A percentile compares a stretch with the other conserved stretches of the same genome.
Conservation (phyloP, 208 protist species). For the Phytomonas sp. region DNA sequence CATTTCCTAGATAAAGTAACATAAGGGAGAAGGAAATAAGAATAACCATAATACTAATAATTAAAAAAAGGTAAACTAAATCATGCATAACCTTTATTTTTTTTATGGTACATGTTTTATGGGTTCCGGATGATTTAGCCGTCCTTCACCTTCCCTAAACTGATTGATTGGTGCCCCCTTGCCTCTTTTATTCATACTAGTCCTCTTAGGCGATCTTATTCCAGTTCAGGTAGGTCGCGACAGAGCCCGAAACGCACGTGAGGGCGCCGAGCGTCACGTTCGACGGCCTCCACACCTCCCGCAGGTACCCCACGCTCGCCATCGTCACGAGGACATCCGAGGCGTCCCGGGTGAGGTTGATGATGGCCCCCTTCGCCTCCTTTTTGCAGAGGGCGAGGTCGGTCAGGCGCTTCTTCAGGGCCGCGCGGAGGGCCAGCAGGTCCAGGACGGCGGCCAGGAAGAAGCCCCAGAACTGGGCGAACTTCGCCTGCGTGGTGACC, state of each 20-base stretch:
- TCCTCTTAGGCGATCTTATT: conserved; percentile 71
- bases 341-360: conserved; percentile 72
- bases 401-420: conserved; percentile 40
- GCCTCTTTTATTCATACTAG: background rate
- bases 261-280: conserved; percentile 53
- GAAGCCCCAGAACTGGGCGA: conserved; percentile 90
- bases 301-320: conserved; percentile 77
- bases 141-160: background rate
- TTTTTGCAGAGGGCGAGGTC: conserved; percentile 54
- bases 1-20: too few species aligned
- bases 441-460: conserved; percentile 84
- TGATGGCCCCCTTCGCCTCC: conserved; percentile 65
- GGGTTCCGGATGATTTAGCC: background rate
- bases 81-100: background rate
- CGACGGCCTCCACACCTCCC: conserved; percentile 60
- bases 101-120: background rate
- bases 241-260: conserved; percentile 73
- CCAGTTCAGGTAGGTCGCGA: conserved; percentile 89
- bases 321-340: conserved; percentile 79
- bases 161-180: background rate
- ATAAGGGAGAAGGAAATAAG: conserved; percentile 1
- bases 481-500: conserved; percentile 56
- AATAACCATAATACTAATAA: conserved; percentile 10
- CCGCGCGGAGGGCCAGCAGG: conserved; percentile 53
- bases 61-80: conserved; percentile 8